These are phyloP conservation scores for Nakaseomyces sp. DNA, from an alignment of 1,139 yeast genomes.

Conservation along the genomic window DNA sequence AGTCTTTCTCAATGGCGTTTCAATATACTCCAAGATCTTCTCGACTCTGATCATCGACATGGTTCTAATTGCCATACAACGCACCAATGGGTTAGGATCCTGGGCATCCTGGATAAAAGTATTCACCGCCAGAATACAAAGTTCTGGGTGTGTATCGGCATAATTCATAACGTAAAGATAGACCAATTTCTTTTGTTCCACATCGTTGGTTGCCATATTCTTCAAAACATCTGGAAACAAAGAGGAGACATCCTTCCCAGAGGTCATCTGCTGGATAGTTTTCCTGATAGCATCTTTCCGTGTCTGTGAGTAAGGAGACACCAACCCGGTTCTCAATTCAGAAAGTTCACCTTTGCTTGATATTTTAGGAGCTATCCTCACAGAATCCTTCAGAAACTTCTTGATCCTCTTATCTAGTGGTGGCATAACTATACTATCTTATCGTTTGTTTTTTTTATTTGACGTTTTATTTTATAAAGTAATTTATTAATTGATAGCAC, in stretches of 20 bases:
- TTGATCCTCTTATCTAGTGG: conserved; percentile 31
- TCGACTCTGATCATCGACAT: conserved; percentile 98
- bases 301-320: conserved; percentile 89
- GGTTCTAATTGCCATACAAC: conserved; percentile 94
- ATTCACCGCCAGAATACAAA: conserved; percentile 91
- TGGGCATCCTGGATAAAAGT: conserved; percentile 95
- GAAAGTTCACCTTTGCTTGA: conserved; percentile 60
- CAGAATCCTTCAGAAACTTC: conserved; percentile 30
- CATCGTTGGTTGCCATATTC: conserved; percentile 92
- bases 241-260: conserved; percentile 95
- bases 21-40: conserved; percentile 91
- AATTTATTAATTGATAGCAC: neutral
- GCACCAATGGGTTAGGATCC: conserved; percentile 91
- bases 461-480: neutral
- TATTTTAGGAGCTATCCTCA: conserved; percentile 32
- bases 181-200: conserved; percentile 93
- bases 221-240: conserved; percentile 93
- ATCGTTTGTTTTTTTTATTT: too few relatives aligned
- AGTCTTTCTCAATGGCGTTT: conserved; percentile 78
- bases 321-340: conserved; percentile 82
- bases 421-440: too few relatives aligned
- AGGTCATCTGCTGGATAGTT: conserved; percentile 96
- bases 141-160: conserved; percentile 92
- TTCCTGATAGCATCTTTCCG: conserved; percentile 94
- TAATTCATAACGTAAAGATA: conserved; percentile 93